Evolutionary conservation across 495 filamentous ascomycete genomes (phyloP).

Genomic region (Penicillium canescens): DNA sequence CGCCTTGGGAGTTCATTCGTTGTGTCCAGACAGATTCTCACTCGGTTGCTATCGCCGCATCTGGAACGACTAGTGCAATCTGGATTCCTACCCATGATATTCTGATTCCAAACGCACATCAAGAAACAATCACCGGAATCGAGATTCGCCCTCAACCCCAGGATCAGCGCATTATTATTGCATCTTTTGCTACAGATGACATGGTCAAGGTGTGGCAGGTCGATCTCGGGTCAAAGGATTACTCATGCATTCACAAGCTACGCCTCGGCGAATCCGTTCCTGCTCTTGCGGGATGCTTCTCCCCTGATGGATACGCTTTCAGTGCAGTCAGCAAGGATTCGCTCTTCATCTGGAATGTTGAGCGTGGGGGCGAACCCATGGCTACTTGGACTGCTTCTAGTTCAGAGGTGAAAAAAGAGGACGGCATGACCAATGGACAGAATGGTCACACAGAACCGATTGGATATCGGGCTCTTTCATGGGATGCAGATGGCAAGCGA

Average conservation of each 20-base stretch:
- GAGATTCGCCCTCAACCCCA: conserved; percentile 39
- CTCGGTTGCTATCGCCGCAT: conserved; percentile 39
- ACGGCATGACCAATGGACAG: conserved; percentile 37
- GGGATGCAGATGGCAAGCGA: conserved; percentile 75
- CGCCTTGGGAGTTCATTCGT: conserved; percentile 42
- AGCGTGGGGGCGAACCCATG: conserved; percentile 63
- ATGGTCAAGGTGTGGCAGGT: conserved; percentile 71
- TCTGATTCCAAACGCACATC: conserved; percentile 39
- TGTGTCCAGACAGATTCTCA: conserved; percentile 24
- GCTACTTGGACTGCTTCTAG: conserved; percentile 58
- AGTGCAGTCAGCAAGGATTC: conserved; percentile 65
- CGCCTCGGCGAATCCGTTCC: conserved; percentile 47
- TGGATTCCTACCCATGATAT: conserved; percentile 52
- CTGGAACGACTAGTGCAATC: conserved; percentile 24
- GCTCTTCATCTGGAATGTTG: conserved; percentile 72
- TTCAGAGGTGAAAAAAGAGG: conserved; percentile 29
- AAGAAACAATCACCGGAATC: conserved; percentile 48
- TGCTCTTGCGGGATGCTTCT: conserved; percentile 65
- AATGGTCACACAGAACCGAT: conserved; percentile 35
- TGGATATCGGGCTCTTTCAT: conserved; percentile 59
- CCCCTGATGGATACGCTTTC: conserved; percentile 70
- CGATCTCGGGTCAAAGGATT: conserved; percentile 57
- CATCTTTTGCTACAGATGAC: conserved; percentile 56
- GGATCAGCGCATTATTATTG: conserved; percentile 35
- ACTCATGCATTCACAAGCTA: conserved; percentile 55